A percentile compares a stretch with the other conserved stretches of the same genome.
Conservation (phyloP, 768 basidiomycete species). For the Rhizopogon vesiculosus region DNA sequence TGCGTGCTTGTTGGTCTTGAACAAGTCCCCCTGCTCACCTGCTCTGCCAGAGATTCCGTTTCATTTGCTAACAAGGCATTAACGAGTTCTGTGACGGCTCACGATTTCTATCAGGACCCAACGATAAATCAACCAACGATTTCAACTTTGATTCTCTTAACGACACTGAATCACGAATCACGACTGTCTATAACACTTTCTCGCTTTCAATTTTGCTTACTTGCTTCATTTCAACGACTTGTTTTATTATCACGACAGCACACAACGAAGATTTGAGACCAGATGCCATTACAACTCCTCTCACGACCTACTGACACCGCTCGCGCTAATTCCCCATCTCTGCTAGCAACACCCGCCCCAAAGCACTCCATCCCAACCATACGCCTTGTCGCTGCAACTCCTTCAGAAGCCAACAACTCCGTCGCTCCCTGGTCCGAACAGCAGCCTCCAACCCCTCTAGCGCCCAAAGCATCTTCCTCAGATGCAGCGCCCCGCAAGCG, state of each 20-base stretch:
- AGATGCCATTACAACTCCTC: conserved; percentile 25
- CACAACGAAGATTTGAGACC: conserved; percentile 15
- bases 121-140: conserved; percentile 11
- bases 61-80: conserved; percentile 17
- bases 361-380: conserved; percentile 52
- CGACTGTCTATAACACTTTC: conserved; percentile 13
- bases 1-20: conserved; percentile 4
- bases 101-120: conserved; percentile 15
- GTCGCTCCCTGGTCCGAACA: conserved; percentile 17
- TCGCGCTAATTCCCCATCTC: conserved; percentile 24
- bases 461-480: conserved; percentile 20
- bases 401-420: conserved; percentile 35
- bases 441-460: conserved; percentile 14
- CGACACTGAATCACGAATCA: conserved; percentile 18
- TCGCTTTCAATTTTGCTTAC: not conserved
- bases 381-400: conserved; percentile 64
- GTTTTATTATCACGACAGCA: conserved; percentile 21
- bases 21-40: not conserved
- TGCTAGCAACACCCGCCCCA: conserved; percentile 20
- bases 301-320: conserved; percentile 24
- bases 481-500: conserved; percentile 33
- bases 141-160: conserved; percentile 10
- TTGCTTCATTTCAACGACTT: conserved; percentile 9
- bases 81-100: conserved; percentile 17
- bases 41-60: conserved; percentile 7